A percentile compares a stretch with the other conserved stretches of the same genome.
These are phyloP conservation scores for Dictyostelium firmibasis DNA, from an alignment of 78 protist species.

Conservation along the genomic window DNA sequence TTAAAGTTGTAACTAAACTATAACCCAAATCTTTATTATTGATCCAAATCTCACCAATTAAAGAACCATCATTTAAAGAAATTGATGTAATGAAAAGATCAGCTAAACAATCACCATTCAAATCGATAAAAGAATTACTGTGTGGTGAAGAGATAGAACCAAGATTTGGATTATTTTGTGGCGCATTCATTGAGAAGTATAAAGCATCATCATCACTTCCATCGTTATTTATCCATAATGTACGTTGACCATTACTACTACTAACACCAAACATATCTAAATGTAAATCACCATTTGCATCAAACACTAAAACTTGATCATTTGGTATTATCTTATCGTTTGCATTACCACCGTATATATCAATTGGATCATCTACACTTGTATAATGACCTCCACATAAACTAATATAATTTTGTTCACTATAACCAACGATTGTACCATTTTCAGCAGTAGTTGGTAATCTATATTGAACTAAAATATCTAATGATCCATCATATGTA, in stretches of 20 bases:
- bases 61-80: neutral
- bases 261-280: slow-evolving; percentile 47
- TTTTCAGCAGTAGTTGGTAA: neutral
- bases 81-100: slow-evolving; percentile 63
- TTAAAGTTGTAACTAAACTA: neutral
- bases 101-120: slow-evolving; percentile 85
- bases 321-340: neutral
- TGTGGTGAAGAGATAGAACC: slow-evolving; percentile 17
- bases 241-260: neutral
- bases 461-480: slow-evolving; percentile 54
- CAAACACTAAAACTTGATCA: slow-evolving; percentile 59
- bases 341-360: neutral
- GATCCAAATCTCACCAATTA: slow-evolving; percentile 77
- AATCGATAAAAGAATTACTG: slow-evolving; percentile 66
- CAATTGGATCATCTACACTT: neutral
- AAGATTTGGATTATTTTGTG: neutral
- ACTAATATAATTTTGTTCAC: neutral
- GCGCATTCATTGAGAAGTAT: neutral
- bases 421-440: neutral
- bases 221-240: slow-evolving; percentile 54
- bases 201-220: neutral
- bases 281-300: slow-evolving; percentile 61
- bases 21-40: slow-evolving; percentile 46
- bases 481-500: slow-evolving; percentile 69
- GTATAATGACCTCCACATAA: slow-evolving; percentile 23